Base-by-base conservation (phyloP, 2,329 filamentous ascomycete genomes). In the Calonectria pseudoturangicola region DNA sequence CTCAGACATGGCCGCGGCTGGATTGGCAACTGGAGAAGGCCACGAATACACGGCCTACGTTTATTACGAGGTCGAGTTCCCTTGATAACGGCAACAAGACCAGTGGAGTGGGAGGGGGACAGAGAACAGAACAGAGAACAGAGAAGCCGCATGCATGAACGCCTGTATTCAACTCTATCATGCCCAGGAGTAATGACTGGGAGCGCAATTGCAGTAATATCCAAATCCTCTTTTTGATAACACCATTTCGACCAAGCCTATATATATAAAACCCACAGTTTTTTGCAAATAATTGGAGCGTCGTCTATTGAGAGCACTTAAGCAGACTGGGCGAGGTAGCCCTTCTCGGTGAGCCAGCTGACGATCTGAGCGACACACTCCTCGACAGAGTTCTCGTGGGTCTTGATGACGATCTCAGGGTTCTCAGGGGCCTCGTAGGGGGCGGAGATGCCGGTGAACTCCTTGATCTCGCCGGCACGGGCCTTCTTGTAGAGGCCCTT, bases 401-500 rank as follows among this genome's bases (percentile, higher is more conserved):
- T 97, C 86, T 91, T 90, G 82, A 99, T 94, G 78, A 93, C 93
- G 78, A 99, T 94, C 88, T 99, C 97, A 1, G 97, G 91, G 71
- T 92, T 92, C 83, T 93, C 88, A 6, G 97, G 97, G 74, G 92
- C 94, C 90, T 99, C 97, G 84, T 99, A 99, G 2, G 97, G 97
- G 36, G 96, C 95, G 77, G 93, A 96, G 81, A 98, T 95, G 69
- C 97, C 97, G 1, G 97, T 99, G 84, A 99, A 99, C 79, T 98
- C 95, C 86, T 97, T 97, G 86, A 98, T 98, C 84, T 97, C 92
- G 54, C 97, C 97, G 65, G 94, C 93, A 54, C 96, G 89, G 15
- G 97, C 97, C 91, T 98, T 98, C 90, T 98, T 98, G 88, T 99
- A 99, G 73, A 98, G 87, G 6, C 96, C 97, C 91, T 99, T 99